Evolutionary conservation across 2,329 filamentous ascomycete genomes (phyloP).

Genomic region (Trichophyton simii): DNA sequence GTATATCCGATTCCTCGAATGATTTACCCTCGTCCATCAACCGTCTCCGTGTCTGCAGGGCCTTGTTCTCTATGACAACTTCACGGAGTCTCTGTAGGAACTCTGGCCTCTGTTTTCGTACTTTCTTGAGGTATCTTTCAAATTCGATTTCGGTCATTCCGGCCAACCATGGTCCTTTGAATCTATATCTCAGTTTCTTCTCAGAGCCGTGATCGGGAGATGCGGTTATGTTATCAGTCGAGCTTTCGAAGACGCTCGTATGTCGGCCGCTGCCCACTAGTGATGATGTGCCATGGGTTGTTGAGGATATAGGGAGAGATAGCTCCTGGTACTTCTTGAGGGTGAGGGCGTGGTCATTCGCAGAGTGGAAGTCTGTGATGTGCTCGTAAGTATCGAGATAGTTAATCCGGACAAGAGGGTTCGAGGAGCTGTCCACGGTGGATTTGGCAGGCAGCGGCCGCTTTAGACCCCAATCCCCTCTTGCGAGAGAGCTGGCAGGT

Average conservation of each 20-base stretch:
- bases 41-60: constrained; percentile 25
- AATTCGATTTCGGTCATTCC: constrained; percentile 46
- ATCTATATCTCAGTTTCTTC: constrained; percentile 41
- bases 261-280: constrained; percentile 7
- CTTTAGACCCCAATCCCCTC: constrained; percentile 90
- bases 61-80: constrained; percentile 23
- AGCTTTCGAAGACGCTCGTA: constrained; percentile 22
- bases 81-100: constrained; percentile 27
- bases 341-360: constrained; percentile 67
- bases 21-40: constrained; percentile 31
- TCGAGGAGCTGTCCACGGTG: constrained; percentile 54
- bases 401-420: constrained; percentile 64
- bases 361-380: constrained; percentile 76
- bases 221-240: constrained; percentile 11
- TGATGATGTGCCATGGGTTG: neutral
- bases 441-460: constrained; percentile 65
- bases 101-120: constrained; percentile 31
- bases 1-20: constrained; percentile 18
- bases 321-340: constrained; percentile 79
- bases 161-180: constrained; percentile 46
- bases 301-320: constrained; percentile 51
- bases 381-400: constrained; percentile 75
- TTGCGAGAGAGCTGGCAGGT: constrained; percentile 55
- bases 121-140: constrained; percentile 37
- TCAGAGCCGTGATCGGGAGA: constrained; percentile 17